Evolutionary conservation across 352 stramenopile species (phyloP).

Genomic region (Phytophthora ramorum): DNA sequence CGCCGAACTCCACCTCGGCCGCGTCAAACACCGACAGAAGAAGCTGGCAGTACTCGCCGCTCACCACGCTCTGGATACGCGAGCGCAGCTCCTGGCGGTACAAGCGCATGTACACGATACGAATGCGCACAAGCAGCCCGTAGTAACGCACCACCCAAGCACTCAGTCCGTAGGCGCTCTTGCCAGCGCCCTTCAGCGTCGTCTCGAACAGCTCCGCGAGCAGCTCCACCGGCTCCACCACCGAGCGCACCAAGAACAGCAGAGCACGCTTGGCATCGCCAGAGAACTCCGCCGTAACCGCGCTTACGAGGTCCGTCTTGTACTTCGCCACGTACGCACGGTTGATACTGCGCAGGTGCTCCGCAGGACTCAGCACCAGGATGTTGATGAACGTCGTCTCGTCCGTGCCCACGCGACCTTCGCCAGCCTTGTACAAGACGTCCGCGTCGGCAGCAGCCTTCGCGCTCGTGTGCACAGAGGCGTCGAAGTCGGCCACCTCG

Average conservation of each 20-base stretch:
- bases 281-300: slow-evolving; percentile 45
- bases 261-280: slow-evolving; percentile 27
- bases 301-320: slow-evolving; percentile 30
- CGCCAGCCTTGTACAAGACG: slow-evolving; percentile 60
- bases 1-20: slow-evolving; percentile 5
- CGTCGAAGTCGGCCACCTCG: slow-evolving; percentile 44
- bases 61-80: slow-evolving; percentile 10
- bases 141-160: slow-evolving; percentile 31
- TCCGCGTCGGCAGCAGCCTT: slow-evolving; percentile 56
- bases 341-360: slow-evolving; percentile 41
- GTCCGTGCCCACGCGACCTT: slow-evolving; percentile 40
- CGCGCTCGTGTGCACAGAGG: slow-evolving; percentile 52
- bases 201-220: slow-evolving; percentile 41
- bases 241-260: slow-evolving; percentile 35
- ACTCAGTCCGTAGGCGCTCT: slow-evolving; percentile 15
- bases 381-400: slow-evolving; percentile 42
- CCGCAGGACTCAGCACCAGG: slow-evolving; percentile 32
- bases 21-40: slow-evolving; percentile 7
- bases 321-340: slow-evolving; percentile 42
- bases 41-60: slow-evolving; percentile 15
- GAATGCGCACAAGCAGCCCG: slow-evolving; percentile 25
- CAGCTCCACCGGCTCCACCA: slow-evolving; percentile 32
- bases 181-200: slow-evolving; percentile 44
- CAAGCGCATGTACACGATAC: slow-evolving; percentile 49
- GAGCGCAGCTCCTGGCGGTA: slow-evolving; percentile 44